Conservation (phyloP, 1,284 basidiomycete genomes). For the Cutaneotrichosporon cavernicola region DNA sequence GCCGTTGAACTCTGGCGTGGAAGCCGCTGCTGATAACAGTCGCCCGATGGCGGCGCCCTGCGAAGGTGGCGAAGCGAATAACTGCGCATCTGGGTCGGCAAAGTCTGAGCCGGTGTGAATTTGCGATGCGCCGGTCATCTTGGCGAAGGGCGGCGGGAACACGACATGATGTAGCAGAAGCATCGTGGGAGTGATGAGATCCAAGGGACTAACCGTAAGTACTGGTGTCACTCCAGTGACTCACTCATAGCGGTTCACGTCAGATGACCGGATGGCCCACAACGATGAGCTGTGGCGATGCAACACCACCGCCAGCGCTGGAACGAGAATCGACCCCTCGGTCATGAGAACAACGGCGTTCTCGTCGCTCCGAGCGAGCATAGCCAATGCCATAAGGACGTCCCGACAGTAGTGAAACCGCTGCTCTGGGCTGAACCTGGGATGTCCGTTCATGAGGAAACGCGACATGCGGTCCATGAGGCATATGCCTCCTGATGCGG, state of each 20-base stretch:
- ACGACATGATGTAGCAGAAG: conserved; percentile 45
- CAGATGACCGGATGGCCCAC: conserved; percentile 34
- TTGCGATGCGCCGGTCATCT: background rate
- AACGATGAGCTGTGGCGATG: conserved; percentile 34
- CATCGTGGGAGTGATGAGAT: conserved; percentile 33
- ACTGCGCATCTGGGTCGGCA: conserved; percentile 11
- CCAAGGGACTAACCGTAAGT: conserved; percentile 31
- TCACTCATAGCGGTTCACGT: conserved; percentile 8
- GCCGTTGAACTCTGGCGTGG: conserved; percentile 59
- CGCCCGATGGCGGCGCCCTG: conserved; percentile 39
- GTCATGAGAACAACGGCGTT: conserved; percentile 43
- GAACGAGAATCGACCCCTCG: conserved; percentile 34
- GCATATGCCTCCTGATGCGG: conserved; percentile 10
- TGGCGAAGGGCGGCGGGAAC: conserved; percentile 34
- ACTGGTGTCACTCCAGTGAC: background rate
- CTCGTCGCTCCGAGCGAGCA: conserved; percentile 34
- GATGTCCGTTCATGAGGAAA: conserved; percentile 19
- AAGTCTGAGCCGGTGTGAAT: background rate
- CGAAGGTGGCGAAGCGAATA: conserved; percentile 17
- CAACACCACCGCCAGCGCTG: conserved; percentile 37
- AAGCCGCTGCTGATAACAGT: conserved; percentile 26
- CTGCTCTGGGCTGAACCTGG: conserved; percentile 10
- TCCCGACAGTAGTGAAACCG: conserved; percentile 16
- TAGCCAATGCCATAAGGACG: conserved; percentile 29
- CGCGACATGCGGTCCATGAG: conserved; percentile 31